Base-by-base conservation (phyloP, 169 alveolate genomes). In the Plasmodium vivax region DNA sequence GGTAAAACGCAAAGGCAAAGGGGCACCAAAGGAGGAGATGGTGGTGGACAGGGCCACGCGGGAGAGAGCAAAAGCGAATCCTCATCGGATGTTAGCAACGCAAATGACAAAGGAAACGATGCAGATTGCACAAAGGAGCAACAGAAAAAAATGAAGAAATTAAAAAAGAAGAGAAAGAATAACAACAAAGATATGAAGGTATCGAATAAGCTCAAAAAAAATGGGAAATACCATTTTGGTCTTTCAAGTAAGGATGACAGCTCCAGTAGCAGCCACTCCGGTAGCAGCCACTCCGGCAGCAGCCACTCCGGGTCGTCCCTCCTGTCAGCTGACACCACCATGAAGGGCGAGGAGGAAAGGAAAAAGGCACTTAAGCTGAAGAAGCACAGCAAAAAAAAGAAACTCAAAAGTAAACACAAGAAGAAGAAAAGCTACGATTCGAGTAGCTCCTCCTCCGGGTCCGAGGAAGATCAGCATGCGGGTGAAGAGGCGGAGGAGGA, bases 391-490 rank as follows among this genome's bases (percentile, higher is more conserved):
- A 87, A 87, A 75, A 87, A 87, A 7, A 87, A 56, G 71, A 43
- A 14, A 47, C 54, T 19, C 27, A 84, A 71, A 43, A 85, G 51
- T 51, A 75, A 85, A 32, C 38, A 87, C 45, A 87, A 56, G 43
- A 85, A 85, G 27, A 75, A 87, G 34, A 87, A 87, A 77, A 19
- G n/a, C 41, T 87, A 87, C 45, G 79, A 87, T 77, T 87, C 43
- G 62, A 75, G 71, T 74, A 87, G 87, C 19, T 51, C n/a, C 41
- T 54, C 85, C 14, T 87, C 93, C 23, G 58, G 51, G 27, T 27
- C 43, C 77, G 6, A 3, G 14, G 77, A 51, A 3, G 62, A 16
- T 51, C 23, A 14, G 16, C 23, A 23, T 23, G 27, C 1, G 32
- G 77, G 27, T 7, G 77, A 23, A 10, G 77, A 68, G 8, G 23